Conservation (phyloP, 2,329 filamentous ascomycete species). For the Fusarium drepaniforme region DNA sequence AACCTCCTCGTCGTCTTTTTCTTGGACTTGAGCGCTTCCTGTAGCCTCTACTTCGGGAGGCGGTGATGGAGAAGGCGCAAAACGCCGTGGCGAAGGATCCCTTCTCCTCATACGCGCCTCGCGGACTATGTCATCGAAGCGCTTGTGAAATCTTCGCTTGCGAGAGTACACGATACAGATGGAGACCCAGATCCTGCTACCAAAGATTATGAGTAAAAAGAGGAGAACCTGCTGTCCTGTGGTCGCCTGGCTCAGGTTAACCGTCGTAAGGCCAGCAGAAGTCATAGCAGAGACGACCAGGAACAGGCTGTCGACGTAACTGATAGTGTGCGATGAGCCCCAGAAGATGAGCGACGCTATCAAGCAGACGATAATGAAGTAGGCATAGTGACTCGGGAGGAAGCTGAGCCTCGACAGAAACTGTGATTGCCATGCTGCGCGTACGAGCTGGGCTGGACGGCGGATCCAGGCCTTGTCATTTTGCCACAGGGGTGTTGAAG, state of each 20-base stretch:
- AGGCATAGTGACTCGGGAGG: not conserved
- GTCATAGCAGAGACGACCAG: not conserved
- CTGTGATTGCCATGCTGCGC: not conserved
- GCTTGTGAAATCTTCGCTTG: not conserved
- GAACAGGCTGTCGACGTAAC: not conserved
- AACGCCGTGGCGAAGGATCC: not conserved
- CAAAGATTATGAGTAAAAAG: not conserved
- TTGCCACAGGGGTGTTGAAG: not conserved
- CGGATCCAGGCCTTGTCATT: not conserved
- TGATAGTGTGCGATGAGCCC: not conserved
- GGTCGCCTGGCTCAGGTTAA: not conserved
- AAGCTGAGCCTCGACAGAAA: not conserved
- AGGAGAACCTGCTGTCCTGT: not conserved
- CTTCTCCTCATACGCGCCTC: not conserved
- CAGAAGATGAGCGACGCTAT: not conserved
- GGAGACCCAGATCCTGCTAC: not conserved
- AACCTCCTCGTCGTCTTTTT: not conserved
- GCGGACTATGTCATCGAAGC: not conserved
- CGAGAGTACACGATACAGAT: not conserved
- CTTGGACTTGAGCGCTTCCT: not conserved
- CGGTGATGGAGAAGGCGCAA: not conserved
- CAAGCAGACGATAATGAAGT: not conserved
- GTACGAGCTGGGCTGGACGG: not conserved
- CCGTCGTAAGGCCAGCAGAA: not conserved
- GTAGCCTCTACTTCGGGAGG: not conserved